Evolutionary conservation across 257 asterid genomes (phyloP).

Genomic region (Forsythia suspensa): DNA sequence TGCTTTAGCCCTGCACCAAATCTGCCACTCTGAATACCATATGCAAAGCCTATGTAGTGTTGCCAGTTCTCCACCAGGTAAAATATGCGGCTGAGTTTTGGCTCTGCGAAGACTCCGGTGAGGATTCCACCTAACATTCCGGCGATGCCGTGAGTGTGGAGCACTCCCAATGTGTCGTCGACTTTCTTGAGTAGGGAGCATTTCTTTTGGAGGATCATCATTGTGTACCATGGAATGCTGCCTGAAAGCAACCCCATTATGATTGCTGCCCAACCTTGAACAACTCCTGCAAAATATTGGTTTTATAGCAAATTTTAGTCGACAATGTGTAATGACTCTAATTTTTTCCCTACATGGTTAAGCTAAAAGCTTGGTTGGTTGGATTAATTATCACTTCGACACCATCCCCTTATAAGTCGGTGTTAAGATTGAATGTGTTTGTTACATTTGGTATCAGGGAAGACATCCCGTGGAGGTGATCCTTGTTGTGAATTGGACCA

Average conservation of each 20-base stretch:
- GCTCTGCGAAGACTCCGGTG: constrained; percentile 69
- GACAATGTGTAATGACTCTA: neutral
- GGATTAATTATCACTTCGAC: neutral
- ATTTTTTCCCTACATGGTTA: neutral
- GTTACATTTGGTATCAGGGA: no score
- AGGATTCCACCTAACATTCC: constrained; percentile 72
- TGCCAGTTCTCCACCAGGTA: constrained; percentile 33
- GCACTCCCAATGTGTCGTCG: constrained; percentile 77
- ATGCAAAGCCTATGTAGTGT: constrained; percentile 57
- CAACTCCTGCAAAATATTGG: constrained; percentile 46
- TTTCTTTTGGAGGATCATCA: constrained; percentile 84
- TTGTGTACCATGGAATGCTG: constrained; percentile 74
- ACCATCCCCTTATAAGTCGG: no score
- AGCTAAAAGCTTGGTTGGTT: neutral
- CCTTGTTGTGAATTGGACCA: no score
- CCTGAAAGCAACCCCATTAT: constrained; percentile 79
- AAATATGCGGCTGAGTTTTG: constrained; percentile 48
- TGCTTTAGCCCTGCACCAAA: constrained; percentile 54
- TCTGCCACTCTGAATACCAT: constrained; percentile 48
- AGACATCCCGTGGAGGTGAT: no score
- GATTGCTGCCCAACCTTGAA: constrained; percentile 90
- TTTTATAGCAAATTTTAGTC: neutral
- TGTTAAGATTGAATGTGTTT: no score
- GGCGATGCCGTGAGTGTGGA: constrained; percentile 84
- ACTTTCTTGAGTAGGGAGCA: constrained; percentile 48